Base-by-base conservation (phyloP, 805 yeast genomes). In the Schwanniomyces polymorphus region DNA sequence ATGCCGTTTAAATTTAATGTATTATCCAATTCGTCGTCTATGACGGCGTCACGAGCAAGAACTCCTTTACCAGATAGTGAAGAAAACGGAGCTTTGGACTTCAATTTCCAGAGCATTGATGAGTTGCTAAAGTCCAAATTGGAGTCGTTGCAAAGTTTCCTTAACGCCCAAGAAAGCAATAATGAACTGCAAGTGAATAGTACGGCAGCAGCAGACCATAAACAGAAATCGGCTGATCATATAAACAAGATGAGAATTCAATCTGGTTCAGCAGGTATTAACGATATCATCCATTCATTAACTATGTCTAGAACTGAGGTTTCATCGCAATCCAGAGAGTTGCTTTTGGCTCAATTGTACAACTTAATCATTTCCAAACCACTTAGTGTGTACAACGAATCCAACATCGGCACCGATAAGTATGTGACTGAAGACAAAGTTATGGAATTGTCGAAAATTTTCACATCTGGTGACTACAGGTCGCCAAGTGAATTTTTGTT, bases 321-420 rank as follows among this genome's bases (percentile, higher is more conserved):
- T 4, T 72, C 79, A 29, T 64, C 80, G 0, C 65, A 60, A 29
- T 72, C 80, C 7, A 60, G 84, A 47, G 82, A 79, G 53, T 53
- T 77, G 49, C 64, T 80, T 25, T 59, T 79, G 50, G 80, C 79
- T 6, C 82, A 80, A 57, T 62, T 80, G 42, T 78, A 72, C 54
- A 75, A 75, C 48, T 60, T 79, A 58, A 66, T 75, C 28, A 75
- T 75, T 5, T 66, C 70, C 39, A 74, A 68, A 44, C 76, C 79
- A 7, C 53, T 73, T 27, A 43, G 62, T 5, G 59, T 67, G 2
- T 61, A 56, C 48, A 71, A 71, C 49, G 74, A 72, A 39, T 69
- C 67, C 47, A 52, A 62, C 51, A 49, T 56, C 6, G 76, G 73
- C 7, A 68, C 68, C n/a, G 66, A 62, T 31, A 57, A 58, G 26